phyloP scores from a whole-genome alignment of 768 basidiomycete genomes.

The Mycena leptocephala region DNA sequence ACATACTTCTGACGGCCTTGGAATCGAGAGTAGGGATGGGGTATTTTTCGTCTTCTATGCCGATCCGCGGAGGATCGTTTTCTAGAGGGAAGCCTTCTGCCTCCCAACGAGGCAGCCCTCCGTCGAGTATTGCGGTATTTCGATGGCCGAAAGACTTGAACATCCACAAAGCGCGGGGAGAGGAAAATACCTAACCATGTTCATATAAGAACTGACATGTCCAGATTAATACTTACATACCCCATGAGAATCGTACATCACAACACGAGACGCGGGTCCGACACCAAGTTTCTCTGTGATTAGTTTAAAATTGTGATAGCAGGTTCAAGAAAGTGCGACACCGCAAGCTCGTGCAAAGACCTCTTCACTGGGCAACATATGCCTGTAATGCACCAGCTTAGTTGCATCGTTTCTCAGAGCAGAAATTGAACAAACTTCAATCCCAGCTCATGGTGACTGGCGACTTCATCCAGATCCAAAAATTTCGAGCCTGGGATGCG shows the following conservation, averaged over 20 bases:
- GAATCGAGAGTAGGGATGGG: constrained; percentile 67
- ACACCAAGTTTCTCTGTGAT: constrained; percentile 79
- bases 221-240: background rate
- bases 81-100: constrained; percentile 75
- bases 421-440: constrained; percentile 61
- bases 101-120: constrained; percentile 91
- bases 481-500: constrained; percentile 83
- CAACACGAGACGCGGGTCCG: constrained; percentile 80
- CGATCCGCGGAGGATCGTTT: constrained; percentile 47
- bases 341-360: constrained; percentile 87
- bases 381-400: constrained; percentile 45
- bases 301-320: background rate
- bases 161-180: constrained; percentile 95
- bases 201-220: background rate
- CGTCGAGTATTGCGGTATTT: constrained; percentile 91
- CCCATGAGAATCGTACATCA: constrained; percentile 93
- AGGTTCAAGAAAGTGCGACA: constrained; percentile 48
- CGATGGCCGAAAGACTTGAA: constrained; percentile 94
- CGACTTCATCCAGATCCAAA: constrained; percentile 87
- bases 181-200: constrained; percentile 76
- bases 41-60: constrained; percentile 55
- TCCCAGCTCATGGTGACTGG: constrained; percentile 81
- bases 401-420: background rate
- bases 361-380: constrained; percentile 90
- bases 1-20: constrained; percentile 68